A percentile compares a stretch with the other conserved stretches of the same genome.
Evolutionary conservation across 2,329 filamentous ascomycete species (phyloP).

Genomic region (Macrophomina pseudophaseolina): DNA sequence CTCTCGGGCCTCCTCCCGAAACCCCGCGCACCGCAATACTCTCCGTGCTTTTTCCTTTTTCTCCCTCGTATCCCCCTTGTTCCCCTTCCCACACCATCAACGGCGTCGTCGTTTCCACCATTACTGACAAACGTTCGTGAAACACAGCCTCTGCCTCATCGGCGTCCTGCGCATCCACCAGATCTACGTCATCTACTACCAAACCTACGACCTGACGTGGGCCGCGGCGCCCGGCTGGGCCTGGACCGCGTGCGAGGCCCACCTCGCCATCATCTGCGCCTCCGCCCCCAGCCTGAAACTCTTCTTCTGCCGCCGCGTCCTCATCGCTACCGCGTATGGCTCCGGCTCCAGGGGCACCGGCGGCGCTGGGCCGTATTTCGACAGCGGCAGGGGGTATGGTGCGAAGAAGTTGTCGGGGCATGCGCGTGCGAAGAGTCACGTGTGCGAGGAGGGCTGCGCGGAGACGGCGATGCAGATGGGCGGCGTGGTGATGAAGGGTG

Average conservation of each 20-base stretch:
- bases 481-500: neutral
- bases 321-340: neutral
- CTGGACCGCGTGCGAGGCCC: slow-evolving; percentile 49
- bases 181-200: slow-evolving; percentile 39
- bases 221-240: slow-evolving; percentile 46
- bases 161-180: slow-evolving; percentile 47
- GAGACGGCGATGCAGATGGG: neutral
- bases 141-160: slow-evolving; percentile 39
- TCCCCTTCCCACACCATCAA: no score
- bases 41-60: neutral
- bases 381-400: no score
- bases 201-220: slow-evolving; percentile 49
- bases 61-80: no score
- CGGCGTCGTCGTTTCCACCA: no score
- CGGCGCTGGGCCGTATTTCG: no score
- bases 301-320: slow-evolving; percentile 38
- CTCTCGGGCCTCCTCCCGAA: no score
- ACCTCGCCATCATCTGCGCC: slow-evolving; percentile 51
- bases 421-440: neutral
- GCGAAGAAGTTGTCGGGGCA: no score
- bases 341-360: neutral
- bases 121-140: neutral
- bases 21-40: no score
- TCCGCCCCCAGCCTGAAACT: slow-evolving; percentile 51
- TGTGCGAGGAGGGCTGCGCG: neutral